Conservation (phyloP, 2,329 filamentous ascomycete species). For the Talaromyces sp. region DNA sequence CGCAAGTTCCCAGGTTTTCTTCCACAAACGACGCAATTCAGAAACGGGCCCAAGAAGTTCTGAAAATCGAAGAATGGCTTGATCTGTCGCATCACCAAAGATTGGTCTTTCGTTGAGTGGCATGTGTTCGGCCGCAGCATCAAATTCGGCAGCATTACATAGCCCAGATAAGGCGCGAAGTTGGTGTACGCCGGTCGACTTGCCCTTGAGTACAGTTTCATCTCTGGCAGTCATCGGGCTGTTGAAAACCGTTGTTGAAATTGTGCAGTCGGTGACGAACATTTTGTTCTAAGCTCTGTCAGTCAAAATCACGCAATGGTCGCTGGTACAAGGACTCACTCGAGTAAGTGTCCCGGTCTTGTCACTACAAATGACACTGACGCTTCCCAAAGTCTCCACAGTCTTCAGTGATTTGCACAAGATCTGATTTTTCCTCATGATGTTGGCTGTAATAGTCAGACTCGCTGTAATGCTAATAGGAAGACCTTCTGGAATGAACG, state of each 20-base stretch:
- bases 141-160: constrained; percentile 74
- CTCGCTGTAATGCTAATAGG: constrained; percentile 68
- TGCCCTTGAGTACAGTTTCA: constrained; percentile 32
- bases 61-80: constrained; percentile 69
- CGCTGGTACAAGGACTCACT: constrained; percentile 13
- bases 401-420: constrained; percentile 78
- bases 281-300: constrained; percentile 58
- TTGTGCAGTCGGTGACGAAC: constrained; percentile 66
- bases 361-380: constrained; percentile 72
- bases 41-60: constrained; percentile 61
- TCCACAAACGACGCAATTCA: constrained; percentile 61
- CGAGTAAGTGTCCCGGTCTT: constrained; percentile 61
- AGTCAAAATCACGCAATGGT: constrained; percentile 10
- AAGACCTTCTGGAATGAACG: constrained; percentile 72
- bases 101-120: constrained; percentile 62
- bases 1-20: constrained; percentile 63
- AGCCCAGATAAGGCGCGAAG: constrained; percentile 61
- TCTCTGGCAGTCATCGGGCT: constrained; percentile 52
- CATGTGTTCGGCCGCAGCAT: constrained; percentile 58
- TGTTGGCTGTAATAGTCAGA: constrained; percentile 70
- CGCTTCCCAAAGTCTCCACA: constrained; percentile 70
- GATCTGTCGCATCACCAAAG: constrained; percentile 73
- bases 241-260: constrained; percentile 46
- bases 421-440: constrained; percentile 73
- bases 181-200: constrained; percentile 43